Evolutionary conservation across 192 early-diverging fungal species (phyloP).

Genomic region (Podila minutissima): DNA sequence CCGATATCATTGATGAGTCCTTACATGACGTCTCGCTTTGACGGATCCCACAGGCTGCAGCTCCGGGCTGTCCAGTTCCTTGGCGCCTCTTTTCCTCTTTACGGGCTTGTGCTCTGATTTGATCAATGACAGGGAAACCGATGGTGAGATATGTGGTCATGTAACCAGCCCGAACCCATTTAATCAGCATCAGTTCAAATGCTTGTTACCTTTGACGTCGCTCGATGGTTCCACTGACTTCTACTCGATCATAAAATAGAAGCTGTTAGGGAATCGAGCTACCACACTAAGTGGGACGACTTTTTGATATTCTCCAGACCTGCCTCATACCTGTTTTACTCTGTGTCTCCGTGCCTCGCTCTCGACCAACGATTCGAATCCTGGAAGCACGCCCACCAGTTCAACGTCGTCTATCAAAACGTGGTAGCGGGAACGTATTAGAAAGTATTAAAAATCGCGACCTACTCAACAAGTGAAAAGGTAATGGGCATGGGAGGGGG

Average conservation of each 20-base stretch:
- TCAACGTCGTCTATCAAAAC: conserved; percentile 29
- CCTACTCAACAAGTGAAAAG: no score
- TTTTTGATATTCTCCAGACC: no score
- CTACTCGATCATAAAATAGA: neutral
- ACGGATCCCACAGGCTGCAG: neutral
- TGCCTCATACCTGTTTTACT: conserved; percentile 13
- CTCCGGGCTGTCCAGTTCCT: neutral
- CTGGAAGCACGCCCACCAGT: conserved; percentile 32
- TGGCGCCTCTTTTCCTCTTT: conserved; percentile 20
- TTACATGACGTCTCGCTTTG: neutral
- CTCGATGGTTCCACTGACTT: neutral
- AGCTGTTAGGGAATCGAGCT: neutral
- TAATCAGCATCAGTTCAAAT: no score
- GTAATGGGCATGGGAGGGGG: no score
- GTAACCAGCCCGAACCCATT: no score
- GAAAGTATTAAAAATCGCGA: no score
- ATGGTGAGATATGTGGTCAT: neutral
- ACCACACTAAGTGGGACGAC: no score
- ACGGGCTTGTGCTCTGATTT: conserved; percentile 25
- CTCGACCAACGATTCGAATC: conserved; percentile 26
- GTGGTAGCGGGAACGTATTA: neutral
- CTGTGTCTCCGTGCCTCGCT: conserved; percentile 24
- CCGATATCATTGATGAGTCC: no score
- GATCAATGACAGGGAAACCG: neutral
- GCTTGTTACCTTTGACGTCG: neutral